A percentile compares a stretch with the other conserved stretches of the same genome.
Conservation (phyloP, 2,329 filamentous ascomycete genomes). For the Aspergillus floridensis region DNA sequence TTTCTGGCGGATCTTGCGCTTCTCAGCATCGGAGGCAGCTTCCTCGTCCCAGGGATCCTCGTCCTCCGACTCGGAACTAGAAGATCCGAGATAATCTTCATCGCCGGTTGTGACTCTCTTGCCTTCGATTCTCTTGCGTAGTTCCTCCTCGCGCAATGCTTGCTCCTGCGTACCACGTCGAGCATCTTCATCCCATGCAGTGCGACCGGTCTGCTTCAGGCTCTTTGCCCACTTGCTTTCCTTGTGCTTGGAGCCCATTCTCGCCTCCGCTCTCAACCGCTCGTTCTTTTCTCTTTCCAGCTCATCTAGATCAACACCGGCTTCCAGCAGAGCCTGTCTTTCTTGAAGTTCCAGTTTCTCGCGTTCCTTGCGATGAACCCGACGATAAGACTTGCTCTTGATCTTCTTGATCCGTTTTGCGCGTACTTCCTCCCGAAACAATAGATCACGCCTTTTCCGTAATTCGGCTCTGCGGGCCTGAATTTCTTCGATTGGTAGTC, state of each 20-base stretch:
- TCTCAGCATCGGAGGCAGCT: constrained; percentile 36
- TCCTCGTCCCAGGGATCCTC: constrained; percentile 61
- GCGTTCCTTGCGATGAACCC: constrained; percentile 80
- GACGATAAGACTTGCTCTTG: constrained; percentile 93
- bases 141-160: constrained; percentile 77
- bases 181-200: constrained; percentile 86
- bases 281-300: constrained; percentile 66
- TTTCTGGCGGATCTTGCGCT: constrained; percentile 39
- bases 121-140: constrained; percentile 75
- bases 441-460: constrained; percentile 75
- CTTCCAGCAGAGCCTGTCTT: constrained; percentile 56
- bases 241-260: constrained; percentile 79
- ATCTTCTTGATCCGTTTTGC: constrained; percentile 97
- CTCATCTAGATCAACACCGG: constrained; percentile 60
- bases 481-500: constrained; percentile 69
- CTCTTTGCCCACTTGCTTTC: constrained; percentile 93
- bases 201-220: constrained; percentile 72
- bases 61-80: constrained; percentile 61
- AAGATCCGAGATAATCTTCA: constrained; percentile 50
- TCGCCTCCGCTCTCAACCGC: constrained; percentile 73
- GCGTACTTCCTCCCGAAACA: constrained; percentile 84
- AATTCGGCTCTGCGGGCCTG: constrained; percentile 70
- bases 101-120: constrained; percentile 63
- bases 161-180: constrained; percentile 74
- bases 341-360: constrained; percentile 59